These are phyloP conservation scores for Hyaloscypha variabilis DNA, from an alignment of 495 filamentous ascomycete genomes.

Conservation along the genomic window DNA sequence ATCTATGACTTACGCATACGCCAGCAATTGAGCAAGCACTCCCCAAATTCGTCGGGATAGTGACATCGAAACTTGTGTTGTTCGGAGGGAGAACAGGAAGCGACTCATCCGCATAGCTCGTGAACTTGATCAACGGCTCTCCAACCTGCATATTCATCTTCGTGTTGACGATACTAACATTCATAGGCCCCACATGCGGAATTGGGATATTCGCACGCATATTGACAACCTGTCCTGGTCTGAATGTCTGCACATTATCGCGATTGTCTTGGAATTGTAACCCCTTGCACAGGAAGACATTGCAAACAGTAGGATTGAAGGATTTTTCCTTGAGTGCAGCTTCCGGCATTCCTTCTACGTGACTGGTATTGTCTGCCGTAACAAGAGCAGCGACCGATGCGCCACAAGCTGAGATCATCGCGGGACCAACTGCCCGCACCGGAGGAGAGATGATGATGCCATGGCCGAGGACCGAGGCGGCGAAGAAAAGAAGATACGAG, in stretches of 20 bases:
- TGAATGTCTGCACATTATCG: conserved; percentile 64
- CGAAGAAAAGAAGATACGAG: conserved; percentile 32
- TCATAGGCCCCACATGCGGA: conserved; percentile 25
- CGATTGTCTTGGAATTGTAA: conserved; percentile 73
- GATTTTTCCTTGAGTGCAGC: conserved; percentile 54
- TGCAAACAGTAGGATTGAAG: conserved; percentile 61
- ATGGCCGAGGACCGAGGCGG: conserved; percentile 58
- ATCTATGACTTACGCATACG: conserved; percentile 49
- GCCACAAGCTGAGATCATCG: conserved; percentile 64
- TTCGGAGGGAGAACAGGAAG: conserved; percentile 49
- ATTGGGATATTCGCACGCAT: conserved; percentile 48
- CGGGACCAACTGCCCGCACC: conserved; percentile 60
- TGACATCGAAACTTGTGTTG: conserved; percentile 66
- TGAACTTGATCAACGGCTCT: conserved; percentile 17
- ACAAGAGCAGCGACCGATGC: conserved; percentile 63
- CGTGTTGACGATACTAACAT: conserved; percentile 24
- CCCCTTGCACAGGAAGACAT: conserved; percentile 73
- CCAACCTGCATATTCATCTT: conserved; percentile 23
- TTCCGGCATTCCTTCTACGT: conserved; percentile 68
- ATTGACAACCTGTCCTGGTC: conserved; percentile 59
- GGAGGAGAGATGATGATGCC: conserved; percentile 62
- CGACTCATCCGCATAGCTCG: conserved; percentile 50
- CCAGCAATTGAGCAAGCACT: conserved; percentile 60
- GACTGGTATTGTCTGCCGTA: conserved; percentile 64
- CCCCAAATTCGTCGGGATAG: conserved; percentile 60